A percentile compares a stretch with the other conserved stretches of the same genome.
Conservation (phyloP, 345 rosid genomes). For the Aquilaria yunnanensis region DNA sequence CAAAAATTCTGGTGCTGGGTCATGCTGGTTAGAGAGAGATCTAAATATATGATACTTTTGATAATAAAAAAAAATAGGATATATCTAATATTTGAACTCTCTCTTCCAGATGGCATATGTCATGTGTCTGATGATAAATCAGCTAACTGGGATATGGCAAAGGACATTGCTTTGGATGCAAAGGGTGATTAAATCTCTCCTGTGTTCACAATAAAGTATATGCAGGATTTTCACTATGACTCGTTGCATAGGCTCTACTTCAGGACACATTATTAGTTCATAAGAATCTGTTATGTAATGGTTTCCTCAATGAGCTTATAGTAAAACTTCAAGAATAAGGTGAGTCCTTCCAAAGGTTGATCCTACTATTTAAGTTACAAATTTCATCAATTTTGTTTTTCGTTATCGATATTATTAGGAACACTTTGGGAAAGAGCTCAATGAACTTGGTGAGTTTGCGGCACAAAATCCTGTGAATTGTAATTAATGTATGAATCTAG, state of each 20-base stretch:
- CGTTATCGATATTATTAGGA: too few species aligned
- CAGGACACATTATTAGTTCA: slow-evolving; percentile 35
- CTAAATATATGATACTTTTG: background rate
- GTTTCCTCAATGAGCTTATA: slow-evolving; percentile 14
- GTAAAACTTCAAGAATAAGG: slow-evolving; percentile 25
- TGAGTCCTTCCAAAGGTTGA: slow-evolving; percentile 6
- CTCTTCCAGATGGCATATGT: slow-evolving; percentile 62
- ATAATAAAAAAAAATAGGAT: background rate
- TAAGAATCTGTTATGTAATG: slow-evolving; percentile 17
- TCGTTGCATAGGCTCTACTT: background rate
- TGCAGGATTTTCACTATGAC: background rate
- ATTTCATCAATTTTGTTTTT: background rate
- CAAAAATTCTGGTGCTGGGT: slow-evolving; percentile 78
- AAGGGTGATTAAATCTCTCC: slow-evolving; percentile 29
- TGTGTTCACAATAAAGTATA: background rate
- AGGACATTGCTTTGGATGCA: slow-evolving; percentile 54
- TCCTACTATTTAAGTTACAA: background rate
- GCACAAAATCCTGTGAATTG: too few species aligned
- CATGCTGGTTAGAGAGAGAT: slow-evolving; percentile 51
- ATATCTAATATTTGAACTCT: slow-evolving; percentile 1
- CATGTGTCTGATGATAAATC: slow-evolving; percentile 65
- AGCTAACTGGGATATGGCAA: slow-evolving; percentile 56
- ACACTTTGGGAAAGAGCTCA: too few species aligned
- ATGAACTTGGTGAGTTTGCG: too few species aligned
- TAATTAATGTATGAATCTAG: too few species aligned